Evolutionary conservation across 805 yeast genomes (phyloP).

Genomic region (Metschnikowia reukaufii): DNA sequence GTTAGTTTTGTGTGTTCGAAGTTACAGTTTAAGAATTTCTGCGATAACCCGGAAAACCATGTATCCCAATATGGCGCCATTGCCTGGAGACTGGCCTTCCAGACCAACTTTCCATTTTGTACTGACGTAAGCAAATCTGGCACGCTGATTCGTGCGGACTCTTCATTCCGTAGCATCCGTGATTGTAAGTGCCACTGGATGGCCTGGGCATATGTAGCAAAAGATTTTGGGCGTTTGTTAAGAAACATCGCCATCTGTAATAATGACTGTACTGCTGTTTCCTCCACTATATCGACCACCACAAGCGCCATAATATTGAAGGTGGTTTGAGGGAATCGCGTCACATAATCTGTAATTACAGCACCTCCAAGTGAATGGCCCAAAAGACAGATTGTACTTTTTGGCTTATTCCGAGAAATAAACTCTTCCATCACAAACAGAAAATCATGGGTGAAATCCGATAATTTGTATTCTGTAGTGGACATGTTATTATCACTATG

Average conservation of each 20-base stretch:
- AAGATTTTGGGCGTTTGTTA: constrained; percentile 59
- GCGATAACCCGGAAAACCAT: constrained; percentile 79
- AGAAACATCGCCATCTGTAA: constrained; percentile 67
- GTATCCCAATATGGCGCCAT: constrained; percentile 73
- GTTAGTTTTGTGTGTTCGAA: constrained; percentile 34
- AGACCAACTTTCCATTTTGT: constrained; percentile 28
- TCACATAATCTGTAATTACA: constrained; percentile 57
- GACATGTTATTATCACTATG: constrained; percentile 55
- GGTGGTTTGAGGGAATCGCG: constrained; percentile 18
- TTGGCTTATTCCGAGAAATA: constrained; percentile 13
- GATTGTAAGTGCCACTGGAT: constrained; percentile 78
- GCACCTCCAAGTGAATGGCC: constrained; percentile 97
- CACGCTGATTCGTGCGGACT: constrained; percentile 74
- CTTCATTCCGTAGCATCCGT: constrained; percentile 50
- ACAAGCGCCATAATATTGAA: constrained; percentile 60
- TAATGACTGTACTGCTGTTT: constrained; percentile 76
- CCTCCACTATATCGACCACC: constrained; percentile 92
- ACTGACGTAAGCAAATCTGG: constrained; percentile 56
- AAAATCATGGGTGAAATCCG: constrained; percentile 60
- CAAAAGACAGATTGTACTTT: constrained; percentile 49
- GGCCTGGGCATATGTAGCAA: constrained; percentile 55
- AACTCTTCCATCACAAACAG: constrained; percentile 46
- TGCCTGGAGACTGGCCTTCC: constrained; percentile 63
- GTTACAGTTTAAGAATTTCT: constrained; percentile 40
- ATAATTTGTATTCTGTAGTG: too few species aligned